These are phyloP conservation scores for Cicer pinnatifidum DNA, from an alignment of 306 rosid species.

Conservation along the genomic window DNA sequence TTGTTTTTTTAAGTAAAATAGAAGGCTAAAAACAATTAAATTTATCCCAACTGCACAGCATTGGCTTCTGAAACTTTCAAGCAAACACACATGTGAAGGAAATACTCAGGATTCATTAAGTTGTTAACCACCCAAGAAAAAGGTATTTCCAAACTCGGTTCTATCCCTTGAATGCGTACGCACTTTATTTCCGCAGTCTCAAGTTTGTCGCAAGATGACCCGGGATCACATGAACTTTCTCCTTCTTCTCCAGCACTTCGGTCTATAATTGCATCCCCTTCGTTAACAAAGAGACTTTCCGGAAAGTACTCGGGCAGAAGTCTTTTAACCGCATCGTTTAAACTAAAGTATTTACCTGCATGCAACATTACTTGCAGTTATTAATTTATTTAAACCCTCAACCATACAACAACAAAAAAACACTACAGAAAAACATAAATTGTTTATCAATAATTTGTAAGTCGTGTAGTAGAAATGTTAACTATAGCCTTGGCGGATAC, in stretches of 20 bases:
- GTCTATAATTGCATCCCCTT: conserved; percentile 45
- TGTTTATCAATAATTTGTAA: neutral
- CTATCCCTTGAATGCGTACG: conserved; percentile 94
- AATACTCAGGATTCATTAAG: conserved; percentile 83
- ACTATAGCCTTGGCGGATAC: neutral
- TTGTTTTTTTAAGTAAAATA: conserved; percentile 18
- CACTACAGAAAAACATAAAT: neutral
- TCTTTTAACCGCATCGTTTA: conserved; percentile 73
- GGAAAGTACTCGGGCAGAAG: conserved; percentile 75
- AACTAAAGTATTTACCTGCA: conserved; percentile 75
- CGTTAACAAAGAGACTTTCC: conserved; percentile 38
- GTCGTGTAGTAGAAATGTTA: neutral
- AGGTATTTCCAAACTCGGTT: conserved; percentile 84
- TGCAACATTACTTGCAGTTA: conserved; percentile 20
- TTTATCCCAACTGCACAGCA: conserved; percentile 39
- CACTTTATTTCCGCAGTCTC: conserved; percentile 65
- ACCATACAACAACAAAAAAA: neutral
- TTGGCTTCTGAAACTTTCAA: conserved; percentile 60
- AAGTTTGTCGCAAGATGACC: conserved; percentile 30
- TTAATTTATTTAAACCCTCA: neutral
- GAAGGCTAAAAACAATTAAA: conserved; percentile 14
- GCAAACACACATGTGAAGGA: conserved; percentile 81
- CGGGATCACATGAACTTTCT: conserved; percentile 50
- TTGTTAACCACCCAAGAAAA: conserved; percentile 88
- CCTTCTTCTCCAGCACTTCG: conserved; percentile 49